A percentile compares a stretch with the other conserved stretches of the same genome.
These are phyloP conservation scores for Hypoxylon sp. DNA, from an alignment of 2,329 filamentous ascomycete species.

Conservation along the genomic window DNA sequence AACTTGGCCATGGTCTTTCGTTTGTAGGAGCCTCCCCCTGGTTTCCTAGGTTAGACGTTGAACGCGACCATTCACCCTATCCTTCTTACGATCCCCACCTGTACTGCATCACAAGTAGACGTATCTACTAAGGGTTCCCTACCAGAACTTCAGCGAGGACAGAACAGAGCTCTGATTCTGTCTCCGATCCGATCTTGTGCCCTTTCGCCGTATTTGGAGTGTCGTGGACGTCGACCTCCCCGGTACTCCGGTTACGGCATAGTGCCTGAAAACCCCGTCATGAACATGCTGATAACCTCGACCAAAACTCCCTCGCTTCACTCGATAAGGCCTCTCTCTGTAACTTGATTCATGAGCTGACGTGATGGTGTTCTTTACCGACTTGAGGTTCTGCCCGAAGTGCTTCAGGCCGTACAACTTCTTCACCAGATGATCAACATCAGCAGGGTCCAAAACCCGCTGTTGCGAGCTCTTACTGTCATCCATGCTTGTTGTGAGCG, in stretches of 20 bases:
- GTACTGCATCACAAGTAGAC: conserved; percentile 39
- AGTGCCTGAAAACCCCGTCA: background rate
- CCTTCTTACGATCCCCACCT: background rate
- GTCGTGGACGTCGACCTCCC: background rate
- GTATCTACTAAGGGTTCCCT: background rate
- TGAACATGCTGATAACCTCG: background rate
- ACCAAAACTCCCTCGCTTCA: background rate
- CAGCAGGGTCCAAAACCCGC: background rate
- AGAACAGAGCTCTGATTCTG: background rate
- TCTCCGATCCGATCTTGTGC: background rate
- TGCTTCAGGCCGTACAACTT: background rate
- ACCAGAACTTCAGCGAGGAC: conserved; percentile 3
- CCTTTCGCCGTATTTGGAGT: background rate
- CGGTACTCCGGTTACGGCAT: background rate
- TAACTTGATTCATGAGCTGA: background rate
- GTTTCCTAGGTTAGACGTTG: background rate
- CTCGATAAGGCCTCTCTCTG: conserved; percentile 2
- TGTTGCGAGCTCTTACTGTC: background rate
- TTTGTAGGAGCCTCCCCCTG: conserved; percentile 8
- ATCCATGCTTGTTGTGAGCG: background rate
- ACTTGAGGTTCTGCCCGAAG: background rate
- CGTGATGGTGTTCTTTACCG: background rate
- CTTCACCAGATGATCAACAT: background rate
- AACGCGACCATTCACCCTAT: background rate
- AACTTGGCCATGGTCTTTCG: background rate